phyloP scores from a whole-genome alignment of 2,329 filamentous ascomycete species.

The Fusarium napiforme region DNA sequence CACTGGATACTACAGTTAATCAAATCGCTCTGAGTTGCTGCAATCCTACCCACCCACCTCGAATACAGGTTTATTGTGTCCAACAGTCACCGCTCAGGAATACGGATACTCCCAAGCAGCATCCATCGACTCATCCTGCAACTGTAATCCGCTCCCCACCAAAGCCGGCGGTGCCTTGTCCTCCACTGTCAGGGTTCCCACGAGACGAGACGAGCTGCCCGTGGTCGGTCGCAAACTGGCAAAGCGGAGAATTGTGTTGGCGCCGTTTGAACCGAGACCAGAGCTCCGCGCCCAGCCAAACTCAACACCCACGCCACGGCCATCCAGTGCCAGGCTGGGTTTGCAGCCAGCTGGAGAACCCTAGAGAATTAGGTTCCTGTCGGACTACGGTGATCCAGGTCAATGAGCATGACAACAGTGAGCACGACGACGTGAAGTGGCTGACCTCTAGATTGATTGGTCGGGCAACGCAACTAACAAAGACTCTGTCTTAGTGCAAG shows the following conservation, averaged over 20 bases:
- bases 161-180: slow-evolving; percentile 25
- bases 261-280: slow-evolving; percentile 20
- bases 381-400: slow-evolving; percentile 25
- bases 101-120: slow-evolving; percentile 23
- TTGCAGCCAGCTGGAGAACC: slow-evolving; percentile 29
- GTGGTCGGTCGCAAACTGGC: slow-evolving; percentile 28
- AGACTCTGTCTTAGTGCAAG: slow-evolving; percentile 40
- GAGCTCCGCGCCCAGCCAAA: slow-evolving; percentile 24
- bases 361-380: slow-evolving; percentile 31
- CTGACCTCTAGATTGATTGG: slow-evolving; percentile 43
- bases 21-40: slow-evolving; percentile 9
- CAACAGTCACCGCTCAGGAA: slow-evolving; percentile 34
- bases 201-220: slow-evolving; percentile 3
- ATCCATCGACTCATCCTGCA: slow-evolving; percentile 22
- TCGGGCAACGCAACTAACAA: slow-evolving; percentile 42
- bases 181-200: slow-evolving; percentile 9
- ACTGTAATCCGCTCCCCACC: slow-evolving; percentile 24
- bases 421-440: slow-evolving; percentile 38
- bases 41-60: slow-evolving; percentile 24
- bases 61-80: not conserved
- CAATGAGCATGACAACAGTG: slow-evolving; percentile 39
- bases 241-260: slow-evolving; percentile 36
- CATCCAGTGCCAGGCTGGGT: slow-evolving; percentile 32
- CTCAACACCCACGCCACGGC: slow-evolving; percentile 9
- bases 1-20: slow-evolving; percentile 22